phyloP scores from a whole-genome alignment of 805 yeast species.

The Spathaspora passalidarum region DNA sequence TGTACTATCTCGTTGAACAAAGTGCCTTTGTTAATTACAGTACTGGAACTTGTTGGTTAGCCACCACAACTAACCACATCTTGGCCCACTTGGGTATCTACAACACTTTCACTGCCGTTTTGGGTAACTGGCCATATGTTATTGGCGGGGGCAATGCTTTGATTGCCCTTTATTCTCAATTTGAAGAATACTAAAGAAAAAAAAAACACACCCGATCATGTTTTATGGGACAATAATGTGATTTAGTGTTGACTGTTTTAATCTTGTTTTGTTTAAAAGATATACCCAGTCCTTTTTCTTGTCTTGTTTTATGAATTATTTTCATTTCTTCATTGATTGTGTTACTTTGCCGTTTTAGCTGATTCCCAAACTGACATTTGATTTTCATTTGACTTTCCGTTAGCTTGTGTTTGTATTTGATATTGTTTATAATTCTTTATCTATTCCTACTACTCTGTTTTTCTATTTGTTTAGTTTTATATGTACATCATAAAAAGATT shows the following conservation, averaged over 20 bases:
- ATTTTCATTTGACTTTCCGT: not conserved
- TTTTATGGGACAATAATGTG: too few relatives aligned
- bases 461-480: not conserved
- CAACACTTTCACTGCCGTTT: constrained; percentile 31
- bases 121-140: constrained; percentile 48
- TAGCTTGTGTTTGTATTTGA: not conserved
- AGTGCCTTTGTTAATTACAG: constrained; percentile 26
- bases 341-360: constrained; percentile 6
- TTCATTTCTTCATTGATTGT: constrained; percentile 7
- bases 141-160: constrained; percentile 45
- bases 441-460: not conserved
- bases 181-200: constrained; percentile 35
- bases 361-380: not conserved
- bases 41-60: constrained; percentile 22
- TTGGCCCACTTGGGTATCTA: constrained; percentile 36
- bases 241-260: not conserved
- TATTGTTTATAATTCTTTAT: constrained; percentile 1
- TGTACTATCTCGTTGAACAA: constrained; percentile 37
- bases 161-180: constrained; percentile 51
- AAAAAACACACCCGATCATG: too few relatives aligned
- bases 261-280: not conserved
- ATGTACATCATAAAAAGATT: not conserved
- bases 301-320: constrained; percentile 2
- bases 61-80: constrained; percentile 27
- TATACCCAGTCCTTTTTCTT: not conserved